A percentile compares a stretch with the other conserved stretches of the same genome.
Evolutionary conservation across 2,329 filamentous ascomycete species (phyloP).

Genomic region (Hirsutella minnesotensis): DNA sequence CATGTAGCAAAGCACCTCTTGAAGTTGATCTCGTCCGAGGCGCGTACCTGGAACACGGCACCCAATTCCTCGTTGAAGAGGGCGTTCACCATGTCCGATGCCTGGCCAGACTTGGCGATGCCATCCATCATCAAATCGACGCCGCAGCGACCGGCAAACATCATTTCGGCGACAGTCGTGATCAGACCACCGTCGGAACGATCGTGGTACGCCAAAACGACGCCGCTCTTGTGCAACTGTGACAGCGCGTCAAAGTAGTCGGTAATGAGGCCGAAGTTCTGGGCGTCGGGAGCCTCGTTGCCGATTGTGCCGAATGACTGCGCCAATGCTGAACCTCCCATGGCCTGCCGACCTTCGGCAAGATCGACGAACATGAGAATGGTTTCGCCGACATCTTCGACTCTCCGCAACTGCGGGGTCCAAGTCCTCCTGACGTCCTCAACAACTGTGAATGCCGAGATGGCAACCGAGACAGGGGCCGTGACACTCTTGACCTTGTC

Average conservation of each 20-base stretch:
- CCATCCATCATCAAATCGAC: conserved; percentile 75
- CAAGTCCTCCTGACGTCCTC: conserved; percentile 76
- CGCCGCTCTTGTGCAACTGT: conserved; percentile 45
- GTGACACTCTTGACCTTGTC: conserved; percentile 72
- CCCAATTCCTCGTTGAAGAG: conserved; percentile 96
- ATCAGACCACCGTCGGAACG: conserved; percentile 86
- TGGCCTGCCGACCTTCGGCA: conserved; percentile 63
- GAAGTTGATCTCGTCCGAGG: conserved; percentile 74
- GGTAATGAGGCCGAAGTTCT: conserved; percentile 66
- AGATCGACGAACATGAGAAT: conserved; percentile 86
- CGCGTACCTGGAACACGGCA: conserved; percentile 88
- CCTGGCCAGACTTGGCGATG: conserved; percentile 48
- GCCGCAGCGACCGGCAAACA: conserved; percentile 90
- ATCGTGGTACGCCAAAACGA: conserved; percentile 89
- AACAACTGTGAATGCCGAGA: conserved; percentile 82
- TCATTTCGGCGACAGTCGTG: conserved; percentile 90
- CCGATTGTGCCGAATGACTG: conserved; percentile 84
- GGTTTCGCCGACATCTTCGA: conserved; percentile 81
- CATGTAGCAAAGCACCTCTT: conserved; percentile 83
- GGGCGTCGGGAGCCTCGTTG: conserved; percentile 74
- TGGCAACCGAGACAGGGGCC: conserved; percentile 79
- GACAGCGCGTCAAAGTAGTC: conserved; percentile 85
- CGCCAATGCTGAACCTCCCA: conserved; percentile 84
- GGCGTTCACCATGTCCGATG: conserved; percentile 56
- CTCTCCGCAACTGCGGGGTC: conserved; percentile 77